These are phyloP conservation scores for Leishmania guyanensis DNA, from an alignment of 208 protist species.

Conservation along the genomic window DNA sequence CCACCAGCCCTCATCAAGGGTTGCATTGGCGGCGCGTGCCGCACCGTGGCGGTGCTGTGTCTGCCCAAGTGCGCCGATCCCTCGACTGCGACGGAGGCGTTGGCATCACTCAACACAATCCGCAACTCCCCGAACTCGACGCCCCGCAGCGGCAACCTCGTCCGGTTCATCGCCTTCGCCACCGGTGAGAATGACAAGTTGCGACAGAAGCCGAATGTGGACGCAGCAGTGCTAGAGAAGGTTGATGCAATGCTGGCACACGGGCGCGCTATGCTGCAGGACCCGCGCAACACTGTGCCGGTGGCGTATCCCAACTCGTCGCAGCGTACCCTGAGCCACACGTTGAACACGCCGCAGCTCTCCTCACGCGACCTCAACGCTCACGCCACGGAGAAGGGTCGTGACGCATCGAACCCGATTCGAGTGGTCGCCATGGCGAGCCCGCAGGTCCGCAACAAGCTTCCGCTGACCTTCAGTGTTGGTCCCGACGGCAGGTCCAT, in stretches of 20 bases:
- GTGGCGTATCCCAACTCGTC: conserved; percentile 44
- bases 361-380: conserved; percentile 34
- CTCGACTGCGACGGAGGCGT: conserved; percentile 20
- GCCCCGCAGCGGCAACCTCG: conserved; percentile 65
- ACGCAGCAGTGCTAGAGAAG: conserved; percentile 39
- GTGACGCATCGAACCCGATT: conserved; percentile 36
- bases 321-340: conserved; percentile 14
- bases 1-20: conserved; percentile 43
- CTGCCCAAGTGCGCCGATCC: conserved; percentile 28
- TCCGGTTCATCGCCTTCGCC: conserved; percentile 52
- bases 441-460: conserved; percentile 21
- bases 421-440: conserved; percentile 36
- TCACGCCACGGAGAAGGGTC: conserved; percentile 26
- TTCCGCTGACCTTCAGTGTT: conserved; percentile 33
- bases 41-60: conserved; percentile 43
- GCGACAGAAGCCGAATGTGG: conserved; percentile 37
- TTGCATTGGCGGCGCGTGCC: conserved; percentile 54
- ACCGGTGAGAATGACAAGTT: conserved; percentile 48
- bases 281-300: conserved; percentile 40
- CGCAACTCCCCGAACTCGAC: conserved; percentile 37
- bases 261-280: conserved; percentile 43
- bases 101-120: conserved; percentile 33
- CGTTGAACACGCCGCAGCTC: conserved; percentile 17
- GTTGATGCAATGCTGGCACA: conserved; percentile 56
- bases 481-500: conserved; percentile 38